Percentiles rank a stretch among this genome's conserved stretches.
These are phyloP conservation scores for Sarcodon aspratus DNA, from an alignment of 768 basidiomycete genomes.

Conservation along the genomic window DNA sequence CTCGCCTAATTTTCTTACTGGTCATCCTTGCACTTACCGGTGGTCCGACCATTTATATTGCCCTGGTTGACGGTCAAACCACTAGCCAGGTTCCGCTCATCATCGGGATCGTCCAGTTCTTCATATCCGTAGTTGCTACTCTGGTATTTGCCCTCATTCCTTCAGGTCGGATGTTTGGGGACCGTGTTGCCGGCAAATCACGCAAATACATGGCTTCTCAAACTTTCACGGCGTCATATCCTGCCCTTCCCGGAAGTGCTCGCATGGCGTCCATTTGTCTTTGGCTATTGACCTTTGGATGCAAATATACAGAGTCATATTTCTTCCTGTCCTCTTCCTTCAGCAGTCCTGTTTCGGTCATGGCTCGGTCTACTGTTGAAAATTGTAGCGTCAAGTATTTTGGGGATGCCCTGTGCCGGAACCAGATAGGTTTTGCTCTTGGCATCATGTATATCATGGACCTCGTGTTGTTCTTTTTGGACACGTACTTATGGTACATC, in stretches of 20 bases:
- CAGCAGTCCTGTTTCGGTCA: constrained; percentile 89
- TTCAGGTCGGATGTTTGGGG: constrained; percentile 97
- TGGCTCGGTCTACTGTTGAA: constrained; percentile 92
- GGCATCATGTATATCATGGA: constrained; percentile 99
- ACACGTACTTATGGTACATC: constrained; percentile 99
- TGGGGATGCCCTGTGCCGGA: constrained; percentile 70
- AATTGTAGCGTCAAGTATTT: constrained; percentile 81
- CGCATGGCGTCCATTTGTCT: constrained; percentile 78
- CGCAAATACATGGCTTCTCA: constrained; percentile 98
- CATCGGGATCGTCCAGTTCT: constrained; percentile 89
- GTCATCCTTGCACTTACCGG: constrained; percentile 87
- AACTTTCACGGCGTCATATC: constrained; percentile 98
- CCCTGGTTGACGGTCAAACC: constrained; percentile 60
- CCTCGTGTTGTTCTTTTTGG: constrained; percentile 93
- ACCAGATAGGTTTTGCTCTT: constrained; percentile 90
- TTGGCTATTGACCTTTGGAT: constrained; percentile 90
- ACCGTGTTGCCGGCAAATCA: constrained; percentile 94
- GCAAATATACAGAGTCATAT: constrained; percentile 95
- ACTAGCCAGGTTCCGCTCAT: constrained; percentile 73
- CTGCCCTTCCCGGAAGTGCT: constrained; percentile 55
- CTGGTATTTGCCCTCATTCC: constrained; percentile 81
- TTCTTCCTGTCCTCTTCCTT: constrained; percentile 98
- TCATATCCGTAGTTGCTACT: constrained; percentile 76
- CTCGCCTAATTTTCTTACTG: constrained; percentile 84
- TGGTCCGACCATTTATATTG: constrained; percentile 91